These are phyloP conservation scores for Albizia julibrissin DNA, from an alignment of 306 rosid species.

Conservation along the genomic window DNA sequence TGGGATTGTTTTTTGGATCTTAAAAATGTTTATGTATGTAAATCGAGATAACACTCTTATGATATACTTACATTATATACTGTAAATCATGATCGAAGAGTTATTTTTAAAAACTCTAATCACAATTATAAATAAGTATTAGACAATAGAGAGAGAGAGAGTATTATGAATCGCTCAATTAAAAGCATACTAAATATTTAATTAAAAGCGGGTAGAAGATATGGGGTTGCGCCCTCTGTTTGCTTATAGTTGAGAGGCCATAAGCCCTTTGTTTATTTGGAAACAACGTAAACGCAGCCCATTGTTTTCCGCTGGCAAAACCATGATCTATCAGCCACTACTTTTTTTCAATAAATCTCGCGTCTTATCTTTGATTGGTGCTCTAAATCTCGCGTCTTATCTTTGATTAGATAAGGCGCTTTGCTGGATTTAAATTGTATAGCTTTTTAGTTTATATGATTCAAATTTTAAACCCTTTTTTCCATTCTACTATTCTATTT, in stretches of 20 bases:
- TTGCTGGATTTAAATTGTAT: neutral
- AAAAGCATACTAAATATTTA: neutral
- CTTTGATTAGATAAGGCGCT: neutral
- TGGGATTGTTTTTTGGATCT: too few relatives aligned
- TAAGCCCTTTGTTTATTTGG: constrained; percentile 33
- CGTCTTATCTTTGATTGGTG: too few relatives aligned
- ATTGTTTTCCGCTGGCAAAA: constrained; percentile 27
- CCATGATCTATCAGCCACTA: neutral
- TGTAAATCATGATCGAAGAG: too few relatives aligned
- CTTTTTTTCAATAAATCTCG: neutral
- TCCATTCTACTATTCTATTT: neutral
- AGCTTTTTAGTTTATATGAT: neutral
- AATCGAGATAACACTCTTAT: too few relatives aligned
- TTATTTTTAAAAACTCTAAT: too few relatives aligned
- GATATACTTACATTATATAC: too few relatives aligned
- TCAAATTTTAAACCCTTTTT: neutral
- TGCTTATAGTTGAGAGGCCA: neutral
- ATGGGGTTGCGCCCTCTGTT: constrained; percentile 30
- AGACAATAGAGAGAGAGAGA: too few relatives aligned
- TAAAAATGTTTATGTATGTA: too few relatives aligned
- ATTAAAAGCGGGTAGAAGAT: neutral
- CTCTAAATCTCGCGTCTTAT: neutral
- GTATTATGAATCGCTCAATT: neutral
- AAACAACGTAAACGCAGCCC: constrained; percentile 47
- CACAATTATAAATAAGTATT: too few relatives aligned